These are phyloP conservation scores for Coniella lustricola DNA, from an alignment of 2,329 filamentous ascomycete genomes.

Conservation along the genomic window DNA sequence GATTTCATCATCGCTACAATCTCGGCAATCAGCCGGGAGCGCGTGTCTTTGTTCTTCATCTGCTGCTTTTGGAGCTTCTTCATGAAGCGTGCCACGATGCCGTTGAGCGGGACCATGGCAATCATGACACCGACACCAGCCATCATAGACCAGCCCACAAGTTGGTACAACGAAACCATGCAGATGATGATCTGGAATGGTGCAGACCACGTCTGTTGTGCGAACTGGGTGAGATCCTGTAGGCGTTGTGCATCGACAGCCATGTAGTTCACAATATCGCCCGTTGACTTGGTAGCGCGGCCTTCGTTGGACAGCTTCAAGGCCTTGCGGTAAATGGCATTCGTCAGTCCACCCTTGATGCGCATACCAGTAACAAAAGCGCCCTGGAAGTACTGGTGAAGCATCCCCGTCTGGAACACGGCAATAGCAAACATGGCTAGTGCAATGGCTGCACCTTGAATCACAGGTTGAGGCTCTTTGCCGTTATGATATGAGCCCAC, in stretches of 20 bases:
- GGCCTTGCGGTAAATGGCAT: slow-evolving; percentile 88
- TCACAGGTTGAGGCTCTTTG: slow-evolving; percentile 62
- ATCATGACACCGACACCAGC: slow-evolving; percentile 93
- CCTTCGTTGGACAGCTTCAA: slow-evolving; percentile 90
- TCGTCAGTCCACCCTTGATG: slow-evolving; percentile 83
- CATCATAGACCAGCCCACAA: slow-evolving; percentile 94
- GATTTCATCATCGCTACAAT: slow-evolving; percentile 99
- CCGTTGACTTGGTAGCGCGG: slow-evolving; percentile 78
- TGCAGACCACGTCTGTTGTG: slow-evolving; percentile 91
- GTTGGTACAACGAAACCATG: slow-evolving; percentile 89
- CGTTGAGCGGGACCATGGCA: slow-evolving; percentile 94
- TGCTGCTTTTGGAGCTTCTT: slow-evolving; percentile 90
- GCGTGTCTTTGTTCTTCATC: slow-evolving; percentile 98
- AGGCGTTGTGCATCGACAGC: slow-evolving; percentile 94
- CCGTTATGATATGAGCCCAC: slow-evolving; percentile 65
- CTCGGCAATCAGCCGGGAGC: slow-evolving; percentile 90
- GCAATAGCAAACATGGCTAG: slow-evolving; percentile 88
- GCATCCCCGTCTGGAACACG: slow-evolving; percentile 75
- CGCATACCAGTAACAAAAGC: slow-evolving; percentile 95
- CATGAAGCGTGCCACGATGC: slow-evolving; percentile 85
- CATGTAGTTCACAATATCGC: slow-evolving; percentile 99
- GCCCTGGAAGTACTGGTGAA: slow-evolving; percentile 97
- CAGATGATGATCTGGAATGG: slow-evolving; percentile 95
- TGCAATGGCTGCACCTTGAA: slow-evolving; percentile 81
- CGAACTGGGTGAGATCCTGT: slow-evolving; percentile 90